Conservation (phyloP, 495 filamentous ascomycete genomes). For the Lasiosphaeriaceae sp. region DNA sequence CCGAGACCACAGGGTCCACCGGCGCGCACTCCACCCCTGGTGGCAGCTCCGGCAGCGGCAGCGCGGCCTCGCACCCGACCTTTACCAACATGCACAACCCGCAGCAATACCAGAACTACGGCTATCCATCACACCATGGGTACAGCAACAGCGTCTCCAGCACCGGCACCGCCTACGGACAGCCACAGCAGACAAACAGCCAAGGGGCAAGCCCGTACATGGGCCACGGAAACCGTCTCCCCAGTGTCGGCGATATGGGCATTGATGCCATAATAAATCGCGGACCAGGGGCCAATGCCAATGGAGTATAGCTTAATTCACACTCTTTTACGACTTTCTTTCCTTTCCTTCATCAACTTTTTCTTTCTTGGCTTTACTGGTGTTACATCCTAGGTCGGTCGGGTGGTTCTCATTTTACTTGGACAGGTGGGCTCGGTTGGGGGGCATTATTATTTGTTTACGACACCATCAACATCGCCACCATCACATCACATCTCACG, state of each 20-base stretch:
- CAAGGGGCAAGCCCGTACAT: slow-evolving; percentile 46
- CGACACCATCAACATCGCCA: too few species aligned
- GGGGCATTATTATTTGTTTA: neutral
- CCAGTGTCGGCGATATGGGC: slow-evolving; percentile 51
- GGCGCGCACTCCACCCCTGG: slow-evolving; percentile 32
- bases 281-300: slow-evolving; percentile 18
- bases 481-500: too few species aligned
- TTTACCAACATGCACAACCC: slow-evolving; percentile 25
- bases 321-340: slow-evolving; percentile 4
- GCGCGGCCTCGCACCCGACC: slow-evolving; percentile 25
- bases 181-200: slow-evolving; percentile 19
- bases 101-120: slow-evolving; percentile 12
- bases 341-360: slow-evolving; percentile 5
- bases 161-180: slow-evolving; percentile 26
- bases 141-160: slow-evolving; percentile 41
- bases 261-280: slow-evolving; percentile 54
- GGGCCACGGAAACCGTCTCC: slow-evolving; percentile 42
- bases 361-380: neutral
- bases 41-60: slow-evolving; percentile 26
- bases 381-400: neutral
- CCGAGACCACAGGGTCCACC: slow-evolving; percentile 30
- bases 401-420: neutral
- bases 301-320: slow-evolving; percentile 8
- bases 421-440: neutral
- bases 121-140: slow-evolving; percentile 17